Conservation (phyloP, 1,139 yeast genomes). For the Geotrichum aggregatum region DNA sequence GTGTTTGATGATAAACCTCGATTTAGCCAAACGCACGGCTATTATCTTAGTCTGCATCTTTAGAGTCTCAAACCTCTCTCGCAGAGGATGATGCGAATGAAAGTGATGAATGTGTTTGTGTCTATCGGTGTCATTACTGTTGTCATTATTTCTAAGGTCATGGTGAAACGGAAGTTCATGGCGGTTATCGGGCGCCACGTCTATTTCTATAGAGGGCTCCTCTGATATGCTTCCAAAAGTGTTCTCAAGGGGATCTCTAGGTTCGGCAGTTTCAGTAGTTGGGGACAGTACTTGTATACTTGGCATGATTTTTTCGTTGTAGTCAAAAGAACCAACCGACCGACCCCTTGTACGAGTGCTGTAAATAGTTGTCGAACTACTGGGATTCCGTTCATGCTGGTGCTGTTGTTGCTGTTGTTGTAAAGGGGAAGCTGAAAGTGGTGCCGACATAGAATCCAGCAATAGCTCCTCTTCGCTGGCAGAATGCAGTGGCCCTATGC, state of each 20-base stretch:
- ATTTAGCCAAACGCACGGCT: slow-evolving; percentile 29
- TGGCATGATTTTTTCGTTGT: slow-evolving; percentile 10
- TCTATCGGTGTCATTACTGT: slow-evolving; percentile 6
- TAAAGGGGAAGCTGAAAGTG: background rate
- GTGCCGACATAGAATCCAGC: background rate
- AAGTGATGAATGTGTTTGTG: background rate
- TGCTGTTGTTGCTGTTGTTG: background rate
- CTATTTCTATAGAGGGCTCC: slow-evolving; percentile 1
- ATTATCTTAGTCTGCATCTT: slow-evolving; percentile 2
- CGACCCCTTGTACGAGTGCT: slow-evolving; percentile 17
- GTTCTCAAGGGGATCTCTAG: background rate
- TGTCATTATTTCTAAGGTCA: slow-evolving; percentile 4
- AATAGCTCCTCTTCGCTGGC: background rate
- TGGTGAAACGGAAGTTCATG: background rate
- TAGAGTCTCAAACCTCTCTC: background rate
- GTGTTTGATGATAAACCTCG: slow-evolving; percentile 17
- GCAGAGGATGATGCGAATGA: background rate
- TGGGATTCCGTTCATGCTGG: background rate
- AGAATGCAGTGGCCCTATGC: background rate
- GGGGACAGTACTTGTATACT: slow-evolving; percentile 13
- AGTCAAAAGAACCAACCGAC: slow-evolving; percentile 17
- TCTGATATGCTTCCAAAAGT: slow-evolving; percentile 8
- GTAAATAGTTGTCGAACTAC: slow-evolving; percentile 12
- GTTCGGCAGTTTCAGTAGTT: slow-evolving; percentile 15
- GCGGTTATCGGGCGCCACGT: background rate